phyloP scores from a whole-genome alignment of 2,329 filamentous ascomycete genomes.

The Aspergillus calidoustus region DNA sequence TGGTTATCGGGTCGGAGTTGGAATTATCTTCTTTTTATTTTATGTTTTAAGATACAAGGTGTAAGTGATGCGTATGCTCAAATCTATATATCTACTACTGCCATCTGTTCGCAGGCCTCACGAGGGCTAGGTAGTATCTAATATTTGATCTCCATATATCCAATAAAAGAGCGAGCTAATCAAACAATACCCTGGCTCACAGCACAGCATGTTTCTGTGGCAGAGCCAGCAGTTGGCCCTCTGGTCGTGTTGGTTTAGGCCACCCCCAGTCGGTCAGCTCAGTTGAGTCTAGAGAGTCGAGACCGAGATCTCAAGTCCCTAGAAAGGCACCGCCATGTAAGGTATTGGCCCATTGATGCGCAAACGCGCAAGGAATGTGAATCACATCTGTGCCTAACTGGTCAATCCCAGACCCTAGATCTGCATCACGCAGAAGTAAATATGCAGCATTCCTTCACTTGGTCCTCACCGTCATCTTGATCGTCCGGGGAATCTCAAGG shows the following conservation, averaged over 20 bases:
- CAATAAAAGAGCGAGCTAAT: no score
- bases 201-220: no score
- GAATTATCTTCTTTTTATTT: neutral
- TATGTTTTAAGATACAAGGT: neutral
- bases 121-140: no score
- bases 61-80: no score
- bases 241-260: neutral
- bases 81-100: no score
- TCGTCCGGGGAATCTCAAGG: neutral
- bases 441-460: neutral
- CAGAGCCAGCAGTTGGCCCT: no score
- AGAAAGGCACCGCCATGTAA: no score
- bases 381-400: neutral
- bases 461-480: neutral
- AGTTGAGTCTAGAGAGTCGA: neutral
- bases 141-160: no score
- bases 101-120: no score
- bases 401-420: neutral
- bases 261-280: neutral
- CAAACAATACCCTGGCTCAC: no score
- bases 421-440: neutral
- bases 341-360: neutral
- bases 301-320: no score
- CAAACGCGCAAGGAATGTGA: neutral
- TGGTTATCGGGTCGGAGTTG: slow-evolving; percentile 9